Evolutionary conservation across 2,329 filamentous ascomycete species (phyloP).

Genomic region (Penicillium vulpinum): DNA sequence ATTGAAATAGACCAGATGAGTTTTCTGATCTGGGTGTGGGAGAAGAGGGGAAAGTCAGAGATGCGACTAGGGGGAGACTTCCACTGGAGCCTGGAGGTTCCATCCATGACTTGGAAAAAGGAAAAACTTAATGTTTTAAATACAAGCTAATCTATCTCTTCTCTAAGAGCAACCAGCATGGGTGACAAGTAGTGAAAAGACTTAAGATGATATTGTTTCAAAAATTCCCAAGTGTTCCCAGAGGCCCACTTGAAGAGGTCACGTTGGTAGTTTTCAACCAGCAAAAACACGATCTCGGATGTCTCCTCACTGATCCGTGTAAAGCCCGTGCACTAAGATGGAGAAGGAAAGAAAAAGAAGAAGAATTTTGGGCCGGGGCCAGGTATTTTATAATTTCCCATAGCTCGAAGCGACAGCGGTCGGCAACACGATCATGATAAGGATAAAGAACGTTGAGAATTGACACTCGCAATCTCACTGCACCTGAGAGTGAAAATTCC

Average conservation of each 20-base stretch:
- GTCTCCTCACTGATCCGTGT: conserved; percentile 83
- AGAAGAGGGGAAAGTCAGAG: no score
- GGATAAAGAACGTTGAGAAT: no score
- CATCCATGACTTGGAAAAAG: no score
- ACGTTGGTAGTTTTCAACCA: conserved; percentile 83
- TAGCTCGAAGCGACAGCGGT: no score
- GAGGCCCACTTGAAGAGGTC: conserved; percentile 71
- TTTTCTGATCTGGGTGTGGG: no score
- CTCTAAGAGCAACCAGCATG: conserved; percentile 37
- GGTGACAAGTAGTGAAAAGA: conserved; percentile 43
- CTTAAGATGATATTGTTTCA: conserved; percentile 52
- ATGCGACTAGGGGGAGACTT: no score
- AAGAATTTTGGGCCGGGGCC: conserved; percentile 15
- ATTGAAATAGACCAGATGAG: no score
- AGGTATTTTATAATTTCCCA: conserved; percentile 26
- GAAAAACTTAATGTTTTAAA: no score
- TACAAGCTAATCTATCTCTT: no score
- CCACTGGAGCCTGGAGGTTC: no score
- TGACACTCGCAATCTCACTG: no score
- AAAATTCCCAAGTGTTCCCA: conserved; percentile 77
- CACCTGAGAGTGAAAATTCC: no score
- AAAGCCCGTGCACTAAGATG: conserved; percentile 64
- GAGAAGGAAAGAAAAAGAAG: conserved; percentile 38
- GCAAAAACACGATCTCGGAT: conserved; percentile 86
- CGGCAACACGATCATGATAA: not conserved